Conservation (phyloP, 176 grass and related monocot species). For the Bonia amplexicaulis region DNA sequence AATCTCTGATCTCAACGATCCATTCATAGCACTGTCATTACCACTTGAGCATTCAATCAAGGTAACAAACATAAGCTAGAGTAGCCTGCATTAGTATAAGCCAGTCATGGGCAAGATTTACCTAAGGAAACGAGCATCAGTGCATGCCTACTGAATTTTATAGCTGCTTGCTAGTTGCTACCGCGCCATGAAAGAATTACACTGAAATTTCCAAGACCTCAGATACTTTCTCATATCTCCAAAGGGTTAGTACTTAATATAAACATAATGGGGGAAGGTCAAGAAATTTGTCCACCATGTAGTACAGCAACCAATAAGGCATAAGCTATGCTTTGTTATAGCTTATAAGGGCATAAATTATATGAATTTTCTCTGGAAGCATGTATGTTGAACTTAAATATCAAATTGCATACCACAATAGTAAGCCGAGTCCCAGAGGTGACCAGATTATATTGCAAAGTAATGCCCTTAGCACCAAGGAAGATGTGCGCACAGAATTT, state of each 20-base stretch:
- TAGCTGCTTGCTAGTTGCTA: constrained; percentile 1
- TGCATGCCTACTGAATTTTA: neutral
- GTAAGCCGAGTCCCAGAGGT: neutral
- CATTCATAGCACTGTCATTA: neutral
- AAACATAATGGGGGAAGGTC: neutral
- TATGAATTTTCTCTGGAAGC: neutral
- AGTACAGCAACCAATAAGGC: neutral
- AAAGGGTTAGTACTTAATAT: constrained; percentile 4
- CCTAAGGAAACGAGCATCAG: neutral
- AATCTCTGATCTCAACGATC: neutral
- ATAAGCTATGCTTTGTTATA: neutral
- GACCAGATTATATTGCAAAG: neutral
- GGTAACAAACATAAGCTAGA: neutral
- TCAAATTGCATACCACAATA: neutral
- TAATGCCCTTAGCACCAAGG: neutral
- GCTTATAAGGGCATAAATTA: neutral
- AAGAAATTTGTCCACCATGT: neutral
- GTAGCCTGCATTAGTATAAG: neutral
- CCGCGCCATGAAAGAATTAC: neutral
- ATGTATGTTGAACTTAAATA: neutral
- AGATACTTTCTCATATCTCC: neutral
- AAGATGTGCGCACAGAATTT: neutral
- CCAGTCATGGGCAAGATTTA: neutral
- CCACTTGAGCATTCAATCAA: neutral
- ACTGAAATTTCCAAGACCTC: neutral